phyloP scores from a whole-genome alignment of 331 rosid genomes.

The Telfairia occidentalis region DNA sequence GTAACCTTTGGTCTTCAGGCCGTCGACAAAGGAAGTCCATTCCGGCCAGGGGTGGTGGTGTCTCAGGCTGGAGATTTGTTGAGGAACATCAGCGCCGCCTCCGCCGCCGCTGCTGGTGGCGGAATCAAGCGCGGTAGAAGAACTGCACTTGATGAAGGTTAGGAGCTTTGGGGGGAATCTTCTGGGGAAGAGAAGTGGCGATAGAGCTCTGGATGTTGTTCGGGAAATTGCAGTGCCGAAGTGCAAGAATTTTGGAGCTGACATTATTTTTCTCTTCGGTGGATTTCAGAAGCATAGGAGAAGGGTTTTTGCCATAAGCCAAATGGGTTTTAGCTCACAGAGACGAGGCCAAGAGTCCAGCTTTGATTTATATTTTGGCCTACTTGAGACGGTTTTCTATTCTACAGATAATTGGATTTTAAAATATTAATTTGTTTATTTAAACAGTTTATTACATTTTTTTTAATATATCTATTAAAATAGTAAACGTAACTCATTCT shows the following conservation, averaged over 20 bases:
- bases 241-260: constrained; percentile 36
- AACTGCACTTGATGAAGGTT: constrained; percentile 21
- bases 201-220: constrained; percentile 13
- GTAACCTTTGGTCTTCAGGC: constrained; percentile 56
- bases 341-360: no score
- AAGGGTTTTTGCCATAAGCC: constrained; percentile 9
- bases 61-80: constrained; percentile 4
- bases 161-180: constrained; percentile 19
- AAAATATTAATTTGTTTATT: no score
- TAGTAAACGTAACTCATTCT: no score
- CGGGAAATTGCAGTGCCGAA: constrained; percentile 37
- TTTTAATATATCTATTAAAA: no score
- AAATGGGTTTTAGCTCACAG: constrained; percentile 5
- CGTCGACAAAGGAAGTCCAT: constrained; percentile 78
- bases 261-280: constrained; percentile 26
- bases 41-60: constrained; percentile 81
- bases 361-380: no score
- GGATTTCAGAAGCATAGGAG: background rate
- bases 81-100: constrained; percentile 14
- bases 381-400: no score
- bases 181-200: constrained; percentile 28
- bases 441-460: no score
- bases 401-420: no score
- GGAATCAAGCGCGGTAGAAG: constrained; percentile 21
- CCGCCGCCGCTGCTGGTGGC: constrained; percentile 3